Evolutionary conservation across 148 eudicot species (phyloP), one percentile per base, ranked within the genome.

Genomic region (Cornus florida): DNA sequence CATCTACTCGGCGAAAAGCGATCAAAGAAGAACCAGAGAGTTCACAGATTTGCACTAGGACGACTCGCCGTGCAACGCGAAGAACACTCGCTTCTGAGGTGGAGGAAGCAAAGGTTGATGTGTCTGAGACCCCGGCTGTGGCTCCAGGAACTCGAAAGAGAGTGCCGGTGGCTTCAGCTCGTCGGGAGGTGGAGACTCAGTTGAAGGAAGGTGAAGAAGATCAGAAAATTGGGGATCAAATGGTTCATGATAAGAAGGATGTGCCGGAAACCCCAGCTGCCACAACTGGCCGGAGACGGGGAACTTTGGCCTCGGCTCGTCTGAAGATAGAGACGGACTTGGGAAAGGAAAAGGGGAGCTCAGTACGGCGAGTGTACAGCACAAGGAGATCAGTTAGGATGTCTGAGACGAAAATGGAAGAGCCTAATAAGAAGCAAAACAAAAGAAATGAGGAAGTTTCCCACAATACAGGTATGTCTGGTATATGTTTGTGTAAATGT

Each of bases 371-470:
- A 62, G 81, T 10, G 48, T 84, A 85, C 79, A 85, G 85, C 83
- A 86, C 92, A 0, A 72, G 94, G 23, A 66, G 91, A 35, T 86
- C 89, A 5, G 77, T 81, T 1, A 87, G 92, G 87, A 72, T 91
- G 85, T 71, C 78, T 70, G 84, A 82, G 78, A 88, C 83, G 83
- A 76, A 73, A 77, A 38, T 65, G 81, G 72, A n/a, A 75, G 82
- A 82, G 31, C 12, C 77, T 64, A 77, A 67, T 4, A 20, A 64
- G 70, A 79, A 86, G 65, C 78, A 72, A 12, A n/a, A 14, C 56
- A 84, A 64, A 48, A 71, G 32, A 48, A 71, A 6, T 23, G 39
- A 70, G 70, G 69, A n/a, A 66, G 83, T 32, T 20, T 76, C 80
- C 43, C 87, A 71, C 41, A 43, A 16, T 67, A 48, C 10, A 64